Percentiles rank a stretch among this genome's conserved stretches.
Conservation (phyloP, 345 rosid genomes). For the Psidium friedrichsthalianum region DNA sequence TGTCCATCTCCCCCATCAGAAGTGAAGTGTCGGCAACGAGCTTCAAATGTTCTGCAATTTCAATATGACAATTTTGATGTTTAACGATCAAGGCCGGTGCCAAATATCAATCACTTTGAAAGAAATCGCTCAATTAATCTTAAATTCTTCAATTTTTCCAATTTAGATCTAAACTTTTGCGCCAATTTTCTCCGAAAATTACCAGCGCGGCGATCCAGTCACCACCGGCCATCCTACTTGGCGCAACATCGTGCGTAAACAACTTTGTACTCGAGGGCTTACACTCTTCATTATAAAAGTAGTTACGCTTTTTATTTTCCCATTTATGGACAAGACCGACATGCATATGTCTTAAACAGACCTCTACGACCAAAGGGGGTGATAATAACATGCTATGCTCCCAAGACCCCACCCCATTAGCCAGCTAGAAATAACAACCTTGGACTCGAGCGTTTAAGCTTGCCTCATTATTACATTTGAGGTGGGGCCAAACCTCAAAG, state of each 20-base stretch:
- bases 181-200: background rate
- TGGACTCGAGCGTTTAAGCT: background rate
- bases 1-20: background rate
- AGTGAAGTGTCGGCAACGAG: too few relatives aligned
- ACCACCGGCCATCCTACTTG: too few relatives aligned
- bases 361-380: background rate
- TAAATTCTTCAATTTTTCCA: background rate
- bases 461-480: background rate
- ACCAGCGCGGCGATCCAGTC: fast-evolving
- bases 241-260: too few relatives aligned
- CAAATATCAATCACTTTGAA: too few relatives aligned
- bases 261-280: background rate
- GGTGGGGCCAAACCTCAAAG: background rate
- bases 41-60: too few relatives aligned
- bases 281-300: background rate
- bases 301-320: background rate
- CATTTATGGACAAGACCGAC: background rate
- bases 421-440: background rate
- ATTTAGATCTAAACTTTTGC: background rate
- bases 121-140: too few relatives aligned
- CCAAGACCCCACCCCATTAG: background rate
- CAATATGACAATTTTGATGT: too few relatives aligned
- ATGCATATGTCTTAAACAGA: background rate
- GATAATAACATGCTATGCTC: background rate
- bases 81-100: too few relatives aligned